Percentiles rank a stretch among this genome's conserved stretches.
Evolutionary conservation across 805 yeast species (phyloP).

Genomic region (Ogataea polymorpha): DNA sequence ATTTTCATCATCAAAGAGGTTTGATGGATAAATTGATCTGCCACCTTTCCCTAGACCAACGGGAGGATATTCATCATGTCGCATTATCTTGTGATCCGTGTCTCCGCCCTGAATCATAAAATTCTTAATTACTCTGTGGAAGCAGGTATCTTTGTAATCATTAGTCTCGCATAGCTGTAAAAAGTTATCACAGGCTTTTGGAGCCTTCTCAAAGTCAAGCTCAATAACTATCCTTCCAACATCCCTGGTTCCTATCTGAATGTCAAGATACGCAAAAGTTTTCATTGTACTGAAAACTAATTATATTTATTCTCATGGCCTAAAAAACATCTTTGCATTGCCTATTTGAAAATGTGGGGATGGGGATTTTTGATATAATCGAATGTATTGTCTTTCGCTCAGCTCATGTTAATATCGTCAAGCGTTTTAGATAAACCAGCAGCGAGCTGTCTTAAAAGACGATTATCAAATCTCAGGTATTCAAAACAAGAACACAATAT

Average conservation of each 20-base stretch:
- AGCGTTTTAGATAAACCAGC: no score
- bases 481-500: not conserved
- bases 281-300: not conserved
- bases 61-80: conserved; percentile 22
- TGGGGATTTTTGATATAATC: not conserved
- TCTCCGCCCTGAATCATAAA: conserved; percentile 75
- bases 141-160: conserved; percentile 41
- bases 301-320: not conserved
- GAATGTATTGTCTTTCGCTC: no score
- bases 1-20: conserved; percentile 57
- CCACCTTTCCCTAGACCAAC: conserved; percentile 42
- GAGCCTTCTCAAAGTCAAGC: conserved; percentile 48
- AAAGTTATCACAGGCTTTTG: conserved; percentile 54
- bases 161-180: conserved; percentile 42
- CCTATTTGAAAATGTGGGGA: conserved; percentile 4
- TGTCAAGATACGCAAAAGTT: conserved; percentile 46
- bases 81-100: conserved; percentile 31
- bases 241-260: conserved; percentile 39
- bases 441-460: no score
- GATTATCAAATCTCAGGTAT: no score
- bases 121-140: conserved; percentile 64
- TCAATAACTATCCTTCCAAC: conserved; percentile 64
- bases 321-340: not conserved
- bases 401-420: no score
- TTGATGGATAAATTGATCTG: conserved; percentile 37